Base-by-base conservation (phyloP, 495 filamentous ascomycete species). In the Lindgomyces ingoldianus region DNA sequence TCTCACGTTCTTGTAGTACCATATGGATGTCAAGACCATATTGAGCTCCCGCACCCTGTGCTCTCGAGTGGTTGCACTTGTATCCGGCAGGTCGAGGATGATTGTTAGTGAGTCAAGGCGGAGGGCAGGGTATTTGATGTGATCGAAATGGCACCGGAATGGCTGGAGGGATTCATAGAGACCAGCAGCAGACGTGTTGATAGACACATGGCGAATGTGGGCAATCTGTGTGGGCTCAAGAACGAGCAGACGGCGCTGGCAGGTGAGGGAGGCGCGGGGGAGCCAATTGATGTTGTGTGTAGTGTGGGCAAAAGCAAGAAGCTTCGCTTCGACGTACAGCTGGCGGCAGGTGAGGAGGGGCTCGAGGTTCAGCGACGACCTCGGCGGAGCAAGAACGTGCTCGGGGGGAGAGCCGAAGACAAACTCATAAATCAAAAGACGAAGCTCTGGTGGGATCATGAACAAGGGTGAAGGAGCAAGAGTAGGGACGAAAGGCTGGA, bases 61-160 rank as follows among this genome's bases (percentile, higher is more conserved):
- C 18, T 27, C n/a, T n/a, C 29, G 39, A 1, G 12, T 12, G 18
- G 3, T 12, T 2, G 2, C 2, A 12, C 12, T 24, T 2, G 14
- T 19, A 26, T 49, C 51, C 4, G 49, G 59, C 19, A 27, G 9
- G 41, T 64, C 44, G 8, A 64, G 39, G 8, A 57, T 33, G 14
- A 64, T 64, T 25, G 60, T 64, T 16, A 64, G 39, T 10, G 60
- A 54, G 24, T 64, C 42, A 25, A 65, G 54, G 18, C 24, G 29
- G 10, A 65, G n/a, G 22, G 33, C 33, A 12, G 62, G 62, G 10
- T 41, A 3, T 47, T 47, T 16, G 19, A 29, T 36, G 33, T 52
- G 62, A 33, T 58, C 62, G 33, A 59, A 36, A 26, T 65, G 62
- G 21, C 45, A 24, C 2, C 62, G 55, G 1, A 65, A 33, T 0